Conservation (phyloP, 768 basidiomycete species). For the Tylopilus intermedius region DNA sequence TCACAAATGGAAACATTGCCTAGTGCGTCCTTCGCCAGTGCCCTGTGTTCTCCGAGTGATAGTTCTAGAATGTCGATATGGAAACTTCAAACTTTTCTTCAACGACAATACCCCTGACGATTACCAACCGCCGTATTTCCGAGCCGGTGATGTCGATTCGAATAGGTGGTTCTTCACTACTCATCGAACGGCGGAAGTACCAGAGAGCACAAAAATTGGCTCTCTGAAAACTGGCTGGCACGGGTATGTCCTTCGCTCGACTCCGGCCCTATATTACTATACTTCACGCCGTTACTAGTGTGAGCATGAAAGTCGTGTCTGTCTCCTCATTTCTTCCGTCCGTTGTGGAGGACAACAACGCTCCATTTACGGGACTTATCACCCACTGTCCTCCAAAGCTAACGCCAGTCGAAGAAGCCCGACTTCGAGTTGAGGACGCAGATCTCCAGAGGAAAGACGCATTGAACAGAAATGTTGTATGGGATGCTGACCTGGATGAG, state of each 20-base stretch:
- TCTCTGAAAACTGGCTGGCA: conserved; percentile 69
- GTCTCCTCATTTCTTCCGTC: conserved; percentile 71
- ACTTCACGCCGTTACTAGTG: conserved; percentile 35
- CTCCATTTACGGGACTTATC: conserved; percentile 48
- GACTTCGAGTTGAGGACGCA: conserved; percentile 46
- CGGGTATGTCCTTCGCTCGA: conserved; percentile 38
- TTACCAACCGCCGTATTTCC: conserved; percentile 82
- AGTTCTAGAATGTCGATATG: conserved; percentile 64
- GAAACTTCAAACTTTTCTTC: conserved; percentile 87
- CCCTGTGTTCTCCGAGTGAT: conserved; percentile 1
- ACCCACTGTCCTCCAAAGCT: conserved; percentile 34
- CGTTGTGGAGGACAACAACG: conserved; percentile 52
- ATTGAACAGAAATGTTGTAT: conserved; percentile 54
- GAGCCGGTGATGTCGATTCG: conserved; percentile 61
- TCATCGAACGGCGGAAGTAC: conserved; percentile 64
- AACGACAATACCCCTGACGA: conserved; percentile 72
- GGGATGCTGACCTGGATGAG: conserved; percentile 53
- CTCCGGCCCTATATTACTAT: neutral
- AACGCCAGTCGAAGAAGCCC: conserved; percentile 57
- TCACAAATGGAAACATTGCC: conserved; percentile 77
- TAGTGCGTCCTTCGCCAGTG: conserved; percentile 40
- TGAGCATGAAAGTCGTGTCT: conserved; percentile 68
- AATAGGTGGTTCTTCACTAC: conserved; percentile 82
- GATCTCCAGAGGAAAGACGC: conserved; percentile 64
- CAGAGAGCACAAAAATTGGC: conserved; percentile 69